Conservation (phyloP, 2,329 filamentous ascomycete species). For the Phialocephala sp. region DNA sequence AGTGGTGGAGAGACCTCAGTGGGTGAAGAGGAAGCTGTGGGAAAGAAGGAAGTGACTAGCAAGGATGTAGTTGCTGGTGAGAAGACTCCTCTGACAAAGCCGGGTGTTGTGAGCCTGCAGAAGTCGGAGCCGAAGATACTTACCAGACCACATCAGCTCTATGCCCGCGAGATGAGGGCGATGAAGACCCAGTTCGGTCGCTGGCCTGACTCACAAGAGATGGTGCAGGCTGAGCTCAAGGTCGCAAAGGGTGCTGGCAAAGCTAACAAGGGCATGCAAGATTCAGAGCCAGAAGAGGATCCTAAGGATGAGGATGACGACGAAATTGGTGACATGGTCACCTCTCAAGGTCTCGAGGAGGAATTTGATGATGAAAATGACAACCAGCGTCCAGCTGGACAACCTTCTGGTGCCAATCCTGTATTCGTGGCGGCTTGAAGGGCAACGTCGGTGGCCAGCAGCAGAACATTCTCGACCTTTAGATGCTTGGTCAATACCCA, state of each 20-base stretch:
- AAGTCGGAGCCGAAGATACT: not conserved
- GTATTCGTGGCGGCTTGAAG: not conserved
- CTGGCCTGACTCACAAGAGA: not conserved
- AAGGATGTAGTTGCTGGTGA: not conserved
- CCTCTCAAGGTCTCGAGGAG: slow-evolving; percentile 6
- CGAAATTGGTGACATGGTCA: not conserved
- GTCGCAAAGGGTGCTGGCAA: not conserved
- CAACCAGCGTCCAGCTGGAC: slow-evolving; percentile 3
- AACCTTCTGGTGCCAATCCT: not conserved
- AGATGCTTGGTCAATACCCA: too few relatives aligned
- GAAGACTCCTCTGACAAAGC: too few relatives aligned
- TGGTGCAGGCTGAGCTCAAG: not conserved
- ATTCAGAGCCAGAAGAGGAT: not conserved
- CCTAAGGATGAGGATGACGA: not conserved
- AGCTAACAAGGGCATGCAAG: not conserved
- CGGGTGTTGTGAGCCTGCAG: too few relatives aligned
- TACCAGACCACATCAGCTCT: not conserved
- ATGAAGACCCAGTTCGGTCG: not conserved
- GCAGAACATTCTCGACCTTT: too few relatives aligned
- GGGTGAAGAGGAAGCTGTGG: not conserved
- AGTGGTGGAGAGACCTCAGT: not conserved
- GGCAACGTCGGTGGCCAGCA: not conserved
- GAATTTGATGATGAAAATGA: slow-evolving; percentile 20
- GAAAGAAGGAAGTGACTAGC: not conserved
- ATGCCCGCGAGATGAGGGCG: not conserved